Evolutionary conservation across 352 stramenopile species (phyloP).

Genomic region (Globisporangium solare): DNA sequence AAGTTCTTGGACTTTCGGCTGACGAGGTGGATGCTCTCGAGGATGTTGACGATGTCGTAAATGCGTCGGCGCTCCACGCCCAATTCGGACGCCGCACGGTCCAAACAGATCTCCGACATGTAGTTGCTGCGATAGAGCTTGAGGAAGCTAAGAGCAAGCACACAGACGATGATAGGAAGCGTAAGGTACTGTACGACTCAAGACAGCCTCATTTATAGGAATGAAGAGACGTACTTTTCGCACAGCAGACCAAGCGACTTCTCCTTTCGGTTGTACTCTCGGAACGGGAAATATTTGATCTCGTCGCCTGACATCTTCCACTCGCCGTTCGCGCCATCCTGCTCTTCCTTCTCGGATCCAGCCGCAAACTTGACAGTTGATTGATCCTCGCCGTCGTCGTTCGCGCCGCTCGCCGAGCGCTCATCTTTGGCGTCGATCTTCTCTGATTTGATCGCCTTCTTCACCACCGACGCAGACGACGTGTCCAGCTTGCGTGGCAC

Average conservation of each 20-base stretch:
- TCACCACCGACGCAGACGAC: slow-evolving; percentile 7
- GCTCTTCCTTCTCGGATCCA: slow-evolving; percentile 3
- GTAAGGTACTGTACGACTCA: neutral
- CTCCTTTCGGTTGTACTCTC: slow-evolving; percentile 87
- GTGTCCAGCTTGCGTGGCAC: slow-evolving; percentile 46
- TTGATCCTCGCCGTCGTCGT: neutral
- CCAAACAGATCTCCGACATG: slow-evolving; percentile 74
- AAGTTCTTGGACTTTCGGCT: slow-evolving; percentile 96
- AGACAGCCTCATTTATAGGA: too few relatives aligned
- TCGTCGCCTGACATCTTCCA: slow-evolving; percentile 32
- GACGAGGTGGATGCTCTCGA: slow-evolving; percentile 94
- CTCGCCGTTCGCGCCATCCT: slow-evolving; percentile 13
- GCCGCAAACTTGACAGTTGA: neutral
- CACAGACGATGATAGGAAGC: neutral
- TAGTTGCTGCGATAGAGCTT: slow-evolving; percentile 64
- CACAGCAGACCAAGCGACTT: slow-evolving; percentile 82
- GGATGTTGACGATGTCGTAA: slow-evolving; percentile 98
- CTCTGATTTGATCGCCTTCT: slow-evolving; percentile 26
- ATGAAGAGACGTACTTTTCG: slow-evolving; percentile 86
- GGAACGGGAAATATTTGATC: slow-evolving; percentile 56
- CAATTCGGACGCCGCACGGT: slow-evolving; percentile 58
- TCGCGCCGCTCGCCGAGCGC: neutral
- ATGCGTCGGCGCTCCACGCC: slow-evolving; percentile 93
- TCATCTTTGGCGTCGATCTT: neutral
- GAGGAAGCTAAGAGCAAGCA: slow-evolving; percentile 45